Percentiles rank a stretch among this genome's conserved stretches.
These are phyloP conservation scores for Allium fistulosum DNA, from an alignment of 106 monocot genomes.

Conservation along the genomic window DNA sequence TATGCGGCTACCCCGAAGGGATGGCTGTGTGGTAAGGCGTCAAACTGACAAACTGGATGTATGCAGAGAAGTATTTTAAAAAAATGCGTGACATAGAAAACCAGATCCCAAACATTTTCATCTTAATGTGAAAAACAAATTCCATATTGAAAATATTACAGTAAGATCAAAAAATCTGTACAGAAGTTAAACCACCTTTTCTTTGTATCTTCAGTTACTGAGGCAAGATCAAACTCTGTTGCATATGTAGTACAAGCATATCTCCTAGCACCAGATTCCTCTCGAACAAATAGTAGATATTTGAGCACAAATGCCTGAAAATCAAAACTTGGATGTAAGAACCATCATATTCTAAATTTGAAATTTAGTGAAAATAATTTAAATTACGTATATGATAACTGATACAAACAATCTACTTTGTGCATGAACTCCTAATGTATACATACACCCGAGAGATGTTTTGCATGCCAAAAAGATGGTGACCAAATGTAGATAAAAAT, in stretches of 20 bases:
- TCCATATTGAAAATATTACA: neutral
- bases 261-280: conserved; percentile 29
- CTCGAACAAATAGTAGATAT: conserved; percentile 51
- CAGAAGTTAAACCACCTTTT: conserved; percentile 36
- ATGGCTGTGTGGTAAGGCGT: too few species aligned
- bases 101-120: too few species aligned
- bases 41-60: too few species aligned
- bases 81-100: too few species aligned
- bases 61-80: too few species aligned
- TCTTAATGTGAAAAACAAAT: too few species aligned
- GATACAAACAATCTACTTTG: neutral
- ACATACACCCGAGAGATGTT: neutral
- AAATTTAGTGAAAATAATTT: neutral
- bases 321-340: conserved; percentile 9
- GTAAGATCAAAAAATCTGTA: neutral
- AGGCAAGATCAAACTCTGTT: conserved; percentile 31
- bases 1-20: too few species aligned
- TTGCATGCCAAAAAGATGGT: too few species aligned
- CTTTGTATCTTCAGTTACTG: conserved; percentile 55
- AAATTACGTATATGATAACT: neutral
- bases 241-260: conserved; percentile 19
- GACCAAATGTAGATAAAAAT: too few species aligned
- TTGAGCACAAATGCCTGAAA: conserved; percentile 71
- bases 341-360: neutral
- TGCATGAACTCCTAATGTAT: neutral